Evolutionary conservation across 2,329 filamentous ascomycete genomes (phyloP).

Genomic region (Drechslera avenae): DNA sequence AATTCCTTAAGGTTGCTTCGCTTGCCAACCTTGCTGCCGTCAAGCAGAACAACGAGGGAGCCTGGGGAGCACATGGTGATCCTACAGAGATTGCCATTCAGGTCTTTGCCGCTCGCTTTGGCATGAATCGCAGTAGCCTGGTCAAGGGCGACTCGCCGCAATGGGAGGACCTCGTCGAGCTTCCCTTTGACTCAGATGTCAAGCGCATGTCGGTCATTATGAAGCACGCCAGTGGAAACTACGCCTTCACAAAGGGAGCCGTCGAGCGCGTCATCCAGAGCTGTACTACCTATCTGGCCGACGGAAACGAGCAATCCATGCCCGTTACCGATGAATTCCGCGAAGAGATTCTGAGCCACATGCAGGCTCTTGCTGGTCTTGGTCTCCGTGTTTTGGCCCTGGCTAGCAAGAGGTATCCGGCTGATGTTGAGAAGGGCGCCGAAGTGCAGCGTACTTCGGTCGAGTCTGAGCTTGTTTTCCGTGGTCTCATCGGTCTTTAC

Average conservation of each 20-base stretch:
- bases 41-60: conserved; percentile 49
- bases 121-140: conserved; percentile 63
- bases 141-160: conserved; percentile 43
- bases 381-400: conserved; percentile 72
- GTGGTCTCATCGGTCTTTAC: conserved; percentile 81
- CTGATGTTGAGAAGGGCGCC: conserved; percentile 36
- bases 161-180: conserved; percentile 62
- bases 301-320: conserved; percentile 46
- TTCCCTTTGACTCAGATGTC: conserved; percentile 74
- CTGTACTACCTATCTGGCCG: conserved; percentile 55
- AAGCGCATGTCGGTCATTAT: conserved; percentile 80
- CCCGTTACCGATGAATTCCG: conserved; percentile 58
- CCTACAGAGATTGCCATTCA: conserved; percentile 75
- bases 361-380: conserved; percentile 68
- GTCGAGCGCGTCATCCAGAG: conserved; percentile 64
- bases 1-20: conserved; percentile 45
- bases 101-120: conserved; percentile 72
- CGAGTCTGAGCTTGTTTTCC: conserved; percentile 71
- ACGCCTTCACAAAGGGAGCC: conserved; percentile 68
- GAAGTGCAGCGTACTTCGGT: conserved; percentile 63
- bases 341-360: conserved; percentile 65
- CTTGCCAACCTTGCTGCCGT: conserved; percentile 60
- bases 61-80: conserved; percentile 47
- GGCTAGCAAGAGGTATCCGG: conserved; percentile 56
- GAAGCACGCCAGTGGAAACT: conserved; percentile 41